Evolutionary conservation across 805 yeast genomes (phyloP).

Genomic region (Ogataea glucozyma): DNA sequence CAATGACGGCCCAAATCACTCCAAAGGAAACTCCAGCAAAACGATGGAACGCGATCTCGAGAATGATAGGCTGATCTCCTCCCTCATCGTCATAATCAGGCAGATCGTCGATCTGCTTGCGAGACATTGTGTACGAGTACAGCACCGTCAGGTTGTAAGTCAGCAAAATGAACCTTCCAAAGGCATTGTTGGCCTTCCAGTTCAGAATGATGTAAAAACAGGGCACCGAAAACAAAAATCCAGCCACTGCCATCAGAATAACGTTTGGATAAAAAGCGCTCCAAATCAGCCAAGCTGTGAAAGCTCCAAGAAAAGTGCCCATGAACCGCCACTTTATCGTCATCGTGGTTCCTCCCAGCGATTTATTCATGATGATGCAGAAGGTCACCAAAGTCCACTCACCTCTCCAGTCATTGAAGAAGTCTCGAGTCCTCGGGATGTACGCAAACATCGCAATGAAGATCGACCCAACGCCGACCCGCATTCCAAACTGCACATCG

Average conservation of each 20-base stretch:
- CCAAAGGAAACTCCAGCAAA: constrained; percentile 73
- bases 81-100: constrained; percentile 61
- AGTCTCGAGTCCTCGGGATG: constrained; percentile 50
- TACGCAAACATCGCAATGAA: constrained; percentile 68
- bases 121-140: constrained; percentile 69
- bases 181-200: constrained; percentile 65
- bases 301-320: constrained; percentile 76
- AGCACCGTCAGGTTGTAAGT: constrained; percentile 79
- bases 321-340: constrained; percentile 71
- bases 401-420: constrained; percentile 67
- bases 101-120: constrained; percentile 50
- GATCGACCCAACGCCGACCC: constrained; percentile 79
- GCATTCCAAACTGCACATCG: constrained; percentile 75
- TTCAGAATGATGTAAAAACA: constrained; percentile 60
- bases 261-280: constrained; percentile 54
- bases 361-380: constrained; percentile 81
- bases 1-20: constrained; percentile 70
- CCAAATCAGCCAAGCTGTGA: constrained; percentile 63
- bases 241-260: constrained; percentile 49
- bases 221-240: constrained; percentile 48
- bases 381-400: constrained; percentile 87
- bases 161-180: constrained; percentile 68
- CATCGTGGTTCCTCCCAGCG: constrained; percentile 81
- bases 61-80: constrained; percentile 65
- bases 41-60: constrained; percentile 77